These are phyloP conservation scores for Thielaviopsis populi DNA, from an alignment of 2,329 filamentous ascomycete genomes.

Conservation along the genomic window DNA sequence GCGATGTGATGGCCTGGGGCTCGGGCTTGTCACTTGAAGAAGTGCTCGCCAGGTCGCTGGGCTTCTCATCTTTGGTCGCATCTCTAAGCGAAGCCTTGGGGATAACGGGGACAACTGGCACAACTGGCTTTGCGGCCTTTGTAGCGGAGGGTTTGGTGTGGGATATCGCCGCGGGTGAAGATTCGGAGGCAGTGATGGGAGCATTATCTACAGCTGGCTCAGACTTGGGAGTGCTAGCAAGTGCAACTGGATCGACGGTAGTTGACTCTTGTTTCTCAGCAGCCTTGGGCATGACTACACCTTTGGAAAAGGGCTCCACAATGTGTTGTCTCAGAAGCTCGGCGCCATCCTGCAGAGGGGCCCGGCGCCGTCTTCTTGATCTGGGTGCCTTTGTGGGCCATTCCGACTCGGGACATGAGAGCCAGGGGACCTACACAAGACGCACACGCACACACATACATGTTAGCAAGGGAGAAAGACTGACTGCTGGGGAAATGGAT, in stretches of 20 bases:
- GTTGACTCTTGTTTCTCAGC: background rate
- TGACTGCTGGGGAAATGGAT: background rate
- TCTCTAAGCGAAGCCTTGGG: slow-evolving; percentile 29
- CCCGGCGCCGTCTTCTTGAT: slow-evolving; percentile 17
- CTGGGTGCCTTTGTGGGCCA: slow-evolving; percentile 33
- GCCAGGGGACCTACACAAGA: slow-evolving; percentile 39
- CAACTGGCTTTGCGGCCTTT: slow-evolving; percentile 25
- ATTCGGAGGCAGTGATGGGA: background rate
- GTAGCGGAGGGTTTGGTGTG: slow-evolving; percentile 14
- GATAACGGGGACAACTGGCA: slow-evolving; percentile 34
- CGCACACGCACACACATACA: background rate
- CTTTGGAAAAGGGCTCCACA: slow-evolving; percentile 8
- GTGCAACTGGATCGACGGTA: background rate
- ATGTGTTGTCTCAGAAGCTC: slow-evolving; percentile 16
- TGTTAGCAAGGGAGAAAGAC: background rate
- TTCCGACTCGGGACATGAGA: slow-evolving; percentile 34
- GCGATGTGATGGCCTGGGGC: background rate
- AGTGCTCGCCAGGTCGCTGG: background rate
- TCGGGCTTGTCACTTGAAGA: background rate
- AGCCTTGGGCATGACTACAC: background rate
- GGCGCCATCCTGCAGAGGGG: slow-evolving; percentile 9
- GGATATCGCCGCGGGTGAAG: background rate
- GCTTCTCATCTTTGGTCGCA: slow-evolving; percentile 17
- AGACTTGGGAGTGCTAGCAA: background rate
- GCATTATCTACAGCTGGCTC: background rate